Evolutionary conservation across 805 yeast genomes (phyloP).

Genomic region (Pichia nakasei): DNA sequence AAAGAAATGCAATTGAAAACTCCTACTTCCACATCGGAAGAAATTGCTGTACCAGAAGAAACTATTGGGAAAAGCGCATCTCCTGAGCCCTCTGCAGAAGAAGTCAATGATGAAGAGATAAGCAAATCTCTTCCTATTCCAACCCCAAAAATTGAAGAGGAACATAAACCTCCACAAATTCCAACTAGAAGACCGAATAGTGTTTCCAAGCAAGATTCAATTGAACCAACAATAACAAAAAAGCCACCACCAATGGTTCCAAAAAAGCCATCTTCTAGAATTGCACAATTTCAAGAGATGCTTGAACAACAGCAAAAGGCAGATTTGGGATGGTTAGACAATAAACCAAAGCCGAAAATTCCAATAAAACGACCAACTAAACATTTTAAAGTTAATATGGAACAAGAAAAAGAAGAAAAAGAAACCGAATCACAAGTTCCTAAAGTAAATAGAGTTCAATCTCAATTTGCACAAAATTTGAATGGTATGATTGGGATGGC

Average conservation of each 20-base stretch:
- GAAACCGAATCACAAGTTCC: background rate
- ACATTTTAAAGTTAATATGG: background rate
- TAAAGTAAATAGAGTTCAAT: constrained; percentile 19
- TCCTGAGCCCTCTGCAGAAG: background rate
- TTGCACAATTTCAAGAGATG: constrained; percentile 78
- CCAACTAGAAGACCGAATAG: background rate
- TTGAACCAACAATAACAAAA: constrained; percentile 2
- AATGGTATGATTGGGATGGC: constrained; percentile 50
- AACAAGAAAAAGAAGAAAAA: background rate
- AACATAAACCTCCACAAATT: background rate
- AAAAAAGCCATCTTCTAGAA: constrained; percentile 67
- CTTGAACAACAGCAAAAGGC: constrained; percentile 43
- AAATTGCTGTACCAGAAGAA: too few species aligned
- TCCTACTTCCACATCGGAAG: too few species aligned
- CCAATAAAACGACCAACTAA: constrained; percentile 18
- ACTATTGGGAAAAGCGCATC: too few species aligned
- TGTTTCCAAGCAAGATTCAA: background rate
- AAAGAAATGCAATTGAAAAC: too few species aligned
- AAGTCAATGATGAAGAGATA: background rate
- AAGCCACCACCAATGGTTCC: constrained; percentile 60
- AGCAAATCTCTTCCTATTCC: background rate
- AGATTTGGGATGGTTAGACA: constrained; percentile 19
- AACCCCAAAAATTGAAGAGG: background rate
- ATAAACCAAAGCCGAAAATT: constrained; percentile 14
- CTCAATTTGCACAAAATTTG: constrained; percentile 48